Base-by-base conservation (phyloP, 2,329 filamentous ascomycete species). In the Phyllosticta paracitricarpa region DNA sequence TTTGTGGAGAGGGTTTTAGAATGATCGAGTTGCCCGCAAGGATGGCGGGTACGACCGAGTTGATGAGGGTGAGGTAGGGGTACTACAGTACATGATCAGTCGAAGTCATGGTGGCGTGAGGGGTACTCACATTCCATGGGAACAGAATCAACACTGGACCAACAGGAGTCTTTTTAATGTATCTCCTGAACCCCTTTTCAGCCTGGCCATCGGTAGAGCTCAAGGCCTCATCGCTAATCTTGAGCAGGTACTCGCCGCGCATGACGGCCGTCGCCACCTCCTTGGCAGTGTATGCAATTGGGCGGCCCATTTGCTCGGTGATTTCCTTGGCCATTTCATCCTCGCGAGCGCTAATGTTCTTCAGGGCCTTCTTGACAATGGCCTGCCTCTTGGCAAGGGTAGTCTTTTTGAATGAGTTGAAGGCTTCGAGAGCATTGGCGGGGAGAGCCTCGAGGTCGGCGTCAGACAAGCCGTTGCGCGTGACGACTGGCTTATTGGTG, bases 241-340 rank as follows among this genome's bases (percentile, higher is more conserved):
- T 91, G 68, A 95, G 81, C 62, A 97, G 79, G 71, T 96, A 96
- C 70, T 96, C 86, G 65, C 87, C 89, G 65, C 93, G 84, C 77
- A 89, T 89, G 66, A 95, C 83, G 7, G 92, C 92, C 17, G 93
- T 97, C 30, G 84, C 78, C 66, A 97, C 82, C 78, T 97, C 93
- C 67, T 86, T 91, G 55, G 82, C 86, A 0, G 89, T 89, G 73
- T 93, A 97, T 48, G 88, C 83, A 69, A 97, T 96, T 35, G 93
- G 93, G 22, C 93, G 83, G 52, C 93, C 93, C 92, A 97, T 97
- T 78, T 97, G 92, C 72, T 90, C 87, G 0, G 92, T 97, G 63
- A 97, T 78, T 73, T 97, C 92, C 66, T 84, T 82, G 5, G 88
- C 91, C 35, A 97, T 80, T 64, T 86, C 88, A 84, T 94, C 88